Evolutionary conservation across 495 filamentous ascomycete genomes (phyloP).

Genomic region (Penicillium crystallinum): DNA sequence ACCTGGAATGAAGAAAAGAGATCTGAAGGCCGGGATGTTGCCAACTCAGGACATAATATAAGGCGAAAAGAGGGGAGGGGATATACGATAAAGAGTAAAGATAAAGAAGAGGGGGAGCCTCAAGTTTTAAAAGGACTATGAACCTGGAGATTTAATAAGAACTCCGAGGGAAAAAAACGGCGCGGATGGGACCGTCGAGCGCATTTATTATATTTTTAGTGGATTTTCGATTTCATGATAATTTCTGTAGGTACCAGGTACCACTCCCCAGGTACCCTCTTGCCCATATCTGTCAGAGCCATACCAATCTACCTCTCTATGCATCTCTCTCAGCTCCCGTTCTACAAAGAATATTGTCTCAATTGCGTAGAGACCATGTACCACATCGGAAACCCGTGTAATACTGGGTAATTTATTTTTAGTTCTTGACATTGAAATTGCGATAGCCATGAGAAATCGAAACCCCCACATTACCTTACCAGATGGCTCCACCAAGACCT

Average conservation of each 20-base stretch:
- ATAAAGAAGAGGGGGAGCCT: constrained; percentile 6
- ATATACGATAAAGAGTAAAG: neutral
- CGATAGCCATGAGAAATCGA: constrained; percentile 10
- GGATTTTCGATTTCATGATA: neutral
- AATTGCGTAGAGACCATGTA: neutral
- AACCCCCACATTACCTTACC: constrained; percentile 10
- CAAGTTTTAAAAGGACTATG: constrained; percentile 8
- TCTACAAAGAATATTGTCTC: neutral
- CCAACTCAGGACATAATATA: constrained; percentile 21
- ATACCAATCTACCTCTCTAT: too few relatives aligned
- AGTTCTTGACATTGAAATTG: constrained; percentile 9
- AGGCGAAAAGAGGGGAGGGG: constrained; percentile 1
- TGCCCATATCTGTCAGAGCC: too few relatives aligned
- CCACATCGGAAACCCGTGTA: constrained; percentile 7
- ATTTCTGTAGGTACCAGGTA: constrained; percentile 5
- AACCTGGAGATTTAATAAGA: neutral
- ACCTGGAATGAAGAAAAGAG: too few relatives aligned
- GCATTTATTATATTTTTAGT: constrained; percentile 2
- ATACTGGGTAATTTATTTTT: neutral
- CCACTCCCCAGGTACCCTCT: neutral
- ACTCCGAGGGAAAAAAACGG: constrained; percentile 20
- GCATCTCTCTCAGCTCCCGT: too few relatives aligned
- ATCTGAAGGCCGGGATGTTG: constrained; percentile 16
- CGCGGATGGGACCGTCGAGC: constrained; percentile 18
- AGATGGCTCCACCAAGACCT: neutral